Base-by-base conservation (phyloP, 805 yeast species). In the Cyberlindnera bimundalis region DNA sequence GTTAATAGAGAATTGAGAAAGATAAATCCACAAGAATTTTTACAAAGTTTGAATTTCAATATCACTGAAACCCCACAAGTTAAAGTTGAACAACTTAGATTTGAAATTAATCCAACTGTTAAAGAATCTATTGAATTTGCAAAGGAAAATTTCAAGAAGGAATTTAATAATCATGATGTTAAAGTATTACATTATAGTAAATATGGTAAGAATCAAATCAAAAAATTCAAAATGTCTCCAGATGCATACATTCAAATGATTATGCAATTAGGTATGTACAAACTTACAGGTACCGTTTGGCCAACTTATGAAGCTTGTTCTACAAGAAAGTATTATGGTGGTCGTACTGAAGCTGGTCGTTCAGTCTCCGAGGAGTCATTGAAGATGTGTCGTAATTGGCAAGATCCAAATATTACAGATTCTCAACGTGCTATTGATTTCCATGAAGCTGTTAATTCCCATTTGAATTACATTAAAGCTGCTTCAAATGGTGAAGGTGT, bases 301-400 rank as follows among this genome's bases (percentile, higher is more conserved):
- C 96, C 97, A 48, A 91, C 97, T 11, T 91, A 91, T 66, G 99
- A 91, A 66, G 82, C 96, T 37, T 96, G 97, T 3, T 87, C 98
- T 16, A 91, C 97, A 2, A 79, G 98, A 64, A 82, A 79, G 61
- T 91, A 73, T 64, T 83, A 79, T 58, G 80, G 77, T 56, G 99
- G 99, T 41, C 79, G 99, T 62, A 91, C 98, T 8, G 99, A 91
- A 66, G 84, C 96, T 18, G 88, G 93, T 47, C 77, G 99, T 57
- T 68, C 88, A 5, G 96, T 87, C 10, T 80, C 96, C 8, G 60
- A 61, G 37, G 95, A 84, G 59, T 75, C 88, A 19, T 69, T 75
- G 35, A 68, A 68, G 25, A 85, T 89, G 64, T 95, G 84, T 43
- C 68, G 76, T 58, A 78, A 84, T 26, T 86, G 95, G 87, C 71